Conservation (phyloP, 768 basidiomycete species). For the Pleurotus cornucopiae region DNA sequence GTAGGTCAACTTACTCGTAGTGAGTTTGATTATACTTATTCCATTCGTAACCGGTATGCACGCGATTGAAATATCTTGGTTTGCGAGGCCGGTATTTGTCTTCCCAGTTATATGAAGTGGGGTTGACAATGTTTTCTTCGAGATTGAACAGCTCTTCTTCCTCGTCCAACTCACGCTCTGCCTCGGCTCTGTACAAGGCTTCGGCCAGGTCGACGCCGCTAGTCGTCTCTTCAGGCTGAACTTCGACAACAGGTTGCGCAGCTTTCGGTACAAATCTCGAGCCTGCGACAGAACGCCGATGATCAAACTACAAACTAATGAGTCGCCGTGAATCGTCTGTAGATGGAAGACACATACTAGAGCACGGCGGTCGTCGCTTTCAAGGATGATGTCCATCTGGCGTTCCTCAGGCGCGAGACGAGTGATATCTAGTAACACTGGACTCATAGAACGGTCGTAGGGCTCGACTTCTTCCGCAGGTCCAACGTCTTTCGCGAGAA, state of each 20-base stretch:
- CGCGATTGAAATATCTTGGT: slow-evolving; percentile 97
- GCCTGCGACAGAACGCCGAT: slow-evolving; percentile 76
- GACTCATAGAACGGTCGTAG: slow-evolving; percentile 87
- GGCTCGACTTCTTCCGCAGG: slow-evolving; percentile 67
- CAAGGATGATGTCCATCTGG: slow-evolving; percentile 72
- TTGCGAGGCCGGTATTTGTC: slow-evolving; percentile 98
- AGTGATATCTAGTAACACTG: slow-evolving; percentile 66
- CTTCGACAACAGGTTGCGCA: slow-evolving; percentile 55
- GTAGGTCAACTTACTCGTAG: slow-evolving; percentile 76
- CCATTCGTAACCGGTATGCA: slow-evolving; percentile 99
- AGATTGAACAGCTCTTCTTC: slow-evolving; percentile 95
- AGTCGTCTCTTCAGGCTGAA: slow-evolving; percentile 49
- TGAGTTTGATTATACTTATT: slow-evolving; percentile 99
- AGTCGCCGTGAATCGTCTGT: slow-evolving; percentile 2
- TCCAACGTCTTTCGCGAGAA: slow-evolving; percentile 22
- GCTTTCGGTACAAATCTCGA: slow-evolving; percentile 86
- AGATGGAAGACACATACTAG: slow-evolving; percentile 51
- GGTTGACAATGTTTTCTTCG: slow-evolving; percentile 81
- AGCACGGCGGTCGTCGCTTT: slow-evolving; percentile 55
- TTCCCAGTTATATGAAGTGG: slow-evolving; percentile 94
- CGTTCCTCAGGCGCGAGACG: slow-evolving; percentile 74
- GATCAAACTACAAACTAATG: slow-evolving; percentile 52
- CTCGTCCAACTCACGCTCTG: slow-evolving; percentile 89
- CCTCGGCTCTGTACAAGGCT: slow-evolving; percentile 86
- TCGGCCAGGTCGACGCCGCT: slow-evolving; percentile 79